These are phyloP conservation scores for Ustilago bromivora DNA, from an alignment of 1,284 basidiomycete genomes.

Conservation along the genomic window DNA sequence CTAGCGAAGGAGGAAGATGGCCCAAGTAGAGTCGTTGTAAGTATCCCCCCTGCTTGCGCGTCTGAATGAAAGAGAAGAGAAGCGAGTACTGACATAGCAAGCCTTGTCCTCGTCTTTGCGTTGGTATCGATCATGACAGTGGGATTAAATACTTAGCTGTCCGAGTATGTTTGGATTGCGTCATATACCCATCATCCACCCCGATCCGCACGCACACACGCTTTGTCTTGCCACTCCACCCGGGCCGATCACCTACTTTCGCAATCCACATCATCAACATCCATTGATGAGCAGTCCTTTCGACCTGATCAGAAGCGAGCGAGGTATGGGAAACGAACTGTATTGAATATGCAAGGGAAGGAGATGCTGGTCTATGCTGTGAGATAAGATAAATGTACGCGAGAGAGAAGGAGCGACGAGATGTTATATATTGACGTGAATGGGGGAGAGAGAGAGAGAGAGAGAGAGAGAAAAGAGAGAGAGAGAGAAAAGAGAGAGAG, in stretches of 20 bases:
- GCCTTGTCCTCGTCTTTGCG: background rate
- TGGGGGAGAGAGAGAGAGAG: background rate
- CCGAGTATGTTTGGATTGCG: background rate
- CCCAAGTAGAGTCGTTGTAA: conserved; percentile 41
- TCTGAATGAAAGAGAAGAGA: background rate
- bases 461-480: too few relatives aligned
- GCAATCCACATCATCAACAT: background rate
- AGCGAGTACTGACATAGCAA: background rate
- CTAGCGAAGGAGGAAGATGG: conserved; percentile 11
- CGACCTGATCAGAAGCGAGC: background rate
- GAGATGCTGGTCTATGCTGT: conserved; percentile 8
- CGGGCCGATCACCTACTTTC: background rate
- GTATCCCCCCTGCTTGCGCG: conserved; percentile 1
- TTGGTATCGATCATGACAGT: background rate
- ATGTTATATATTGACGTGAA: background rate
- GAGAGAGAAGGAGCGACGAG: conserved; percentile 1
- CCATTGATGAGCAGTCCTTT: background rate
- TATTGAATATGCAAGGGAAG: conserved; percentile 3
- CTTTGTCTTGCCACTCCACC: background rate
- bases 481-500: too few relatives aligned
- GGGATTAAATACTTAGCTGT: background rate
- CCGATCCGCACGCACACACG: background rate
- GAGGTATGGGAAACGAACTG: background rate
- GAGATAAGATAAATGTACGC: conserved; percentile 6
- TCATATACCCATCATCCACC: background rate